phyloP scores from a whole-genome alignment of 495 filamentous ascomycete genomes.

The Venustampulla echinocandica region DNA sequence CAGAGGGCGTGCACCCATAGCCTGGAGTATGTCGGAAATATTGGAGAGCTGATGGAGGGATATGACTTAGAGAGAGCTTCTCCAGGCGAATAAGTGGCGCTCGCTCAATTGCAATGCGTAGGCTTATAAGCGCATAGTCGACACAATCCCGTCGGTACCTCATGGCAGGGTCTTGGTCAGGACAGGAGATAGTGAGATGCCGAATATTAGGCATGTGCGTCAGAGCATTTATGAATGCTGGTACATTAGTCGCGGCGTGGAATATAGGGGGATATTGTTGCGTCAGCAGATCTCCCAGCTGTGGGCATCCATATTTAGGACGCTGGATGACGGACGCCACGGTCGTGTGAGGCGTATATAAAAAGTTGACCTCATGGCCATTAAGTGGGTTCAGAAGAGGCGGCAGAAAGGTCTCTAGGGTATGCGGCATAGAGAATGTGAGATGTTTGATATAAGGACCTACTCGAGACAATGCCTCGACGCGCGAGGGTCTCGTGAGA shows the following conservation, averaged over 20 bases:
- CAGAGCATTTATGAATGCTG: slow-evolving; percentile 65
- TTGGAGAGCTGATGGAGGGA: slow-evolving; percentile 60
- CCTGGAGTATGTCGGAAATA: slow-evolving; percentile 60
- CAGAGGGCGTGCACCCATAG: slow-evolving; percentile 56
- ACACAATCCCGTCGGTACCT: slow-evolving; percentile 64
- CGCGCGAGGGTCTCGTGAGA: slow-evolving; percentile 57
- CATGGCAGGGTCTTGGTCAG: slow-evolving; percentile 55
- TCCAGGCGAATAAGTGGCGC: slow-evolving; percentile 48
- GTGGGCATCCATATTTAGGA: slow-evolving; percentile 53
- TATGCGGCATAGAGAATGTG: slow-evolving; percentile 62
- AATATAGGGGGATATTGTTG: slow-evolving; percentile 76
- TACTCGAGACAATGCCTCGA: slow-evolving; percentile 61
- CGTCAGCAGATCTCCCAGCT: slow-evolving; percentile 56
- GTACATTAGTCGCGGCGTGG: slow-evolving; percentile 75
- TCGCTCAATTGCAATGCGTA: slow-evolving; percentile 68
- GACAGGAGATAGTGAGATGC: slow-evolving; percentile 62
- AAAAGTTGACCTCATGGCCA: slow-evolving; percentile 63
- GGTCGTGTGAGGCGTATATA: slow-evolving; percentile 61
- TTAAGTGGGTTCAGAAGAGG: slow-evolving; percentile 62
- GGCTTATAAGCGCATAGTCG: slow-evolving; percentile 73
- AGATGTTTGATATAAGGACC: slow-evolving; percentile 63
- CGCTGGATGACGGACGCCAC: slow-evolving; percentile 35
- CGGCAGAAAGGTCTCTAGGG: slow-evolving; percentile 61
- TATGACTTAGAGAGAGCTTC: slow-evolving; percentile 53
- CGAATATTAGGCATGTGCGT: slow-evolving; percentile 51